Base-by-base conservation (phyloP, 2,329 filamentous ascomycete species). In the Sclerotinia nivalis region DNA sequence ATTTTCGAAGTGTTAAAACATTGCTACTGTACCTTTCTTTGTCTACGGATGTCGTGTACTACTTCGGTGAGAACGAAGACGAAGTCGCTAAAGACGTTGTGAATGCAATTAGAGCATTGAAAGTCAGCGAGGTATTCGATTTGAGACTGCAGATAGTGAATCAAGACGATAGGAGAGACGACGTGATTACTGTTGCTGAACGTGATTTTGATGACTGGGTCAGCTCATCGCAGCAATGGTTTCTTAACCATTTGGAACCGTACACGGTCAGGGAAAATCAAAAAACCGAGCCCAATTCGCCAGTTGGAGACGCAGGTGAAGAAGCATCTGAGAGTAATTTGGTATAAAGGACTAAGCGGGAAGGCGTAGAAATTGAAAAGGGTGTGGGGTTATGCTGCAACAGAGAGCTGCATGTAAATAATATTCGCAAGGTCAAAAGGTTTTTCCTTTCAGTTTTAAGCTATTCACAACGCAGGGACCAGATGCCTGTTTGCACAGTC, bases 1-100 rank as follows among this genome's bases (percentile, higher is more conserved):
- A 64, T 50, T 64, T 64, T 52, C 61, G 13, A 40, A 28, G 15
- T n/a, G 47, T 64, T 5, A 40, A 64, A 34, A 52, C 61, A 22
- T 28, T 64, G 18, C 22, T 64, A 22, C 15, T 64, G 4, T 64
- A 28, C 34, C 1, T 64, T 0, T 52, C 47, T 12, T 40, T 64
- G 34, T 4, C 61, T 10, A 40, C n/a, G 28, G 47, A 40, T 18
- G n/a, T 13, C 5, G 25, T 52, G 34, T 9, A 28, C 13, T 40
- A 28, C 22, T 64, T 64, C 12, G 10, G 6, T 5, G 7, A 12
- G 0, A 52, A 52, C 47, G 7, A 6, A 7, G 15, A 20, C 2
- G 8, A 40, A 25, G 34, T 40, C 22, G 47, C 61, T 25, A 8
- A 22, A 28, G 61, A 64, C 18, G 15, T 64, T 40, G n/a, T 52